Evolutionary conservation across 805 yeast species (phyloP).

Genomic region (Candida gorgasii): DNA sequence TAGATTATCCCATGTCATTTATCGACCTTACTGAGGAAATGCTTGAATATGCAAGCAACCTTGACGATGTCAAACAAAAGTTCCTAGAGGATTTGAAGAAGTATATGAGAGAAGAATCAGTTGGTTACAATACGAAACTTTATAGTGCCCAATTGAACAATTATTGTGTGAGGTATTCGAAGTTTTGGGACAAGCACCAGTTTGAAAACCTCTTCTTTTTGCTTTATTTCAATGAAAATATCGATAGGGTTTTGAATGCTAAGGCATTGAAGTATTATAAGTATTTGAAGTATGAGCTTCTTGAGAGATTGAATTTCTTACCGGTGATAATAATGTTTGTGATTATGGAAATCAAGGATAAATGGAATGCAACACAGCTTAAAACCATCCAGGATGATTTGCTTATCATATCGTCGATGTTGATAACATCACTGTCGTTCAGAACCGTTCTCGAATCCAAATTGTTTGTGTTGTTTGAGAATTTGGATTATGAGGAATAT

Average conservation of each 20-base stretch:
- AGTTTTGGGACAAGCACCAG: slow-evolving; percentile 12
- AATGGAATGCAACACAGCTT: neutral
- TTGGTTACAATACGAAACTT: neutral
- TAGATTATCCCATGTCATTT: neutral
- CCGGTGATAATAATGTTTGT: slow-evolving; percentile 14
- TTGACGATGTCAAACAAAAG: neutral
- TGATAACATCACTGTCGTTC: slow-evolving; percentile 6
- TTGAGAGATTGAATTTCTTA: slow-evolving; percentile 13
- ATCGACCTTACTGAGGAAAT: no score
- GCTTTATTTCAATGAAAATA: slow-evolving; percentile 8
- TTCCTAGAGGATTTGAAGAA: slow-evolving; percentile 8
- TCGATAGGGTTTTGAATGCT: slow-evolving; percentile 3
- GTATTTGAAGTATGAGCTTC: slow-evolving; percentile 12
- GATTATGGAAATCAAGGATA: slow-evolving; percentile 7
- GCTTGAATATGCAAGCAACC: neutral
- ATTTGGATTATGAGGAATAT: slow-evolving; percentile 12
- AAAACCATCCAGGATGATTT: slow-evolving; percentile 3
- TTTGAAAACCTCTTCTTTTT: slow-evolving; percentile 14
- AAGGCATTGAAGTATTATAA: slow-evolving; percentile 1
- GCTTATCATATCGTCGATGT: slow-evolving; percentile 9
- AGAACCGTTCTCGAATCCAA: slow-evolving; percentile 6
- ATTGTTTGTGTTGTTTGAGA: slow-evolving; percentile 3
- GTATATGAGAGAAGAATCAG: slow-evolving; percentile 4
- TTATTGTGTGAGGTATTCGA: slow-evolving; percentile 6
- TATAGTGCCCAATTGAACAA: slow-evolving; percentile 1